Percentiles rank a stretch among this genome's conserved stretches.
Evolutionary conservation across 345 rosid species (phyloP).

Genomic region (Pistacia integerrima): DNA sequence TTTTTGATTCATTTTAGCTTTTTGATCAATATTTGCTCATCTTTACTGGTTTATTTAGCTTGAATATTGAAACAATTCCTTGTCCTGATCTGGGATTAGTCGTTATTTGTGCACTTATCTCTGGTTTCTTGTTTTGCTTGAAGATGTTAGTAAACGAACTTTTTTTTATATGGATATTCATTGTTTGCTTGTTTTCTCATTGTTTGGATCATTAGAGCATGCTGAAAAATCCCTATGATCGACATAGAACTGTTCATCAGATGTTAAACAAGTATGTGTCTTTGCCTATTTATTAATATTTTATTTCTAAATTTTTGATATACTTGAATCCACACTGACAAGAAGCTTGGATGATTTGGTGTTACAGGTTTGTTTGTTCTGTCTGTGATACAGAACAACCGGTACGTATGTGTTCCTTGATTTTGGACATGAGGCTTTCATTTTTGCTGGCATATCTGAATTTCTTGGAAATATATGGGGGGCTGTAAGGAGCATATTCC

Average conservation of each 20-base stretch:
- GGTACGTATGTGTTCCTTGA: constrained; percentile 46
- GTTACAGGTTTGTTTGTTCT: constrained; percentile 80
- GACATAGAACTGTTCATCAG: constrained; percentile 78
- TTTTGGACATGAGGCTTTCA: constrained; percentile 1
- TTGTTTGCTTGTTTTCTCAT: constrained; percentile 17
- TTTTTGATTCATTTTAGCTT: background rate
- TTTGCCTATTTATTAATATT: background rate
- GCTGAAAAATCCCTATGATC: constrained; percentile 58
- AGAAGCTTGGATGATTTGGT: constrained; percentile 10
- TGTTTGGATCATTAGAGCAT: constrained; percentile 42
- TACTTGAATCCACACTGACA: background rate
- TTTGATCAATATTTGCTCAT: background rate
- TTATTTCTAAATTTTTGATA: background rate
- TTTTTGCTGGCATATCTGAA: constrained; percentile 46
- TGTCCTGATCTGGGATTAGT: constrained; percentile 1
- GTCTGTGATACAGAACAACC: constrained; percentile 98
- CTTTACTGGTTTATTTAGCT: constrained; percentile 3
- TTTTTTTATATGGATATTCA: constrained; percentile 18
- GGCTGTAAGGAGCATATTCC: constrained; percentile 50
- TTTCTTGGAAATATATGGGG: constrained; percentile 57
- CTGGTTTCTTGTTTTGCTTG: background rate
- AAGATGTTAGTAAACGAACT: background rate
- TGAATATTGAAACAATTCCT: background rate
- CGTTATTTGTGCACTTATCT: background rate
- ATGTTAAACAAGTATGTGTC: constrained; percentile 66